Conservation (phyloP, 2,329 filamentous ascomycete species). For the Apiospora aurea region DNA sequence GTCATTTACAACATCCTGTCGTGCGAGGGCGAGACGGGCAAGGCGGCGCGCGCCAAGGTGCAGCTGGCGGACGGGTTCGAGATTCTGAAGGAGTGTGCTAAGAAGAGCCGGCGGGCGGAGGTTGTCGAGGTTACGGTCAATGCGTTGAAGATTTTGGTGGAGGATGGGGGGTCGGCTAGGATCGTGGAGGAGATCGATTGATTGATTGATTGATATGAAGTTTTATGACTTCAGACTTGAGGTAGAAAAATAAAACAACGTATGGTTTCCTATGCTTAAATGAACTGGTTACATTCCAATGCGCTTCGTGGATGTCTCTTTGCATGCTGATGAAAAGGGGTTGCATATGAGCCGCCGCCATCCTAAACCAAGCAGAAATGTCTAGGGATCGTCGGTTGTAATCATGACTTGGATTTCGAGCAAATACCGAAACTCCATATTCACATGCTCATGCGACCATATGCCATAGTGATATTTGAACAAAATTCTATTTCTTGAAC, state of each 20-base stretch:
- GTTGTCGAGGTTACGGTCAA: conserved; percentile 76
- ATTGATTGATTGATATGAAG: no score
- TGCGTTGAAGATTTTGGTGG: conserved; percentile 72
- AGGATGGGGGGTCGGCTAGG: conserved; percentile 33
- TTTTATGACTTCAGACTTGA: neutral
- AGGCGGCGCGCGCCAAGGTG: conserved; percentile 65
- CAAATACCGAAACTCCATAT: neutral
- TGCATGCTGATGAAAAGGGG: neutral
- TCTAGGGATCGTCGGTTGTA: neutral
- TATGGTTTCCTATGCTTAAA: neutral
- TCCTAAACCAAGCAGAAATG: no score
- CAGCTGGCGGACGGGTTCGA: conserved; percentile 70
- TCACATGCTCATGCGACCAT: neutral
- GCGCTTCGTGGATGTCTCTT: neutral
- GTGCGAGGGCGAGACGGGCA: conserved; percentile 70
- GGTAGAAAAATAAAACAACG: neutral
- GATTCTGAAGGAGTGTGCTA: conserved; percentile 72
- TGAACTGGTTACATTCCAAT: neutral
- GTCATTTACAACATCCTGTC: conserved; percentile 76
- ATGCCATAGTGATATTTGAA: neutral
- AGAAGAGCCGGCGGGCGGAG: conserved; percentile 71
- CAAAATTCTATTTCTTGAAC: neutral
- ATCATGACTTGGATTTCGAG: neutral
- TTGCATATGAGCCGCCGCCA: neutral
- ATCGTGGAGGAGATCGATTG: conserved; percentile 1